Percentiles rank a stretch among this genome's conserved stretches.
These are phyloP conservation scores for Penicillium verhagenii DNA, from an alignment of 495 filamentous ascomycete genomes.

Conservation along the genomic window DNA sequence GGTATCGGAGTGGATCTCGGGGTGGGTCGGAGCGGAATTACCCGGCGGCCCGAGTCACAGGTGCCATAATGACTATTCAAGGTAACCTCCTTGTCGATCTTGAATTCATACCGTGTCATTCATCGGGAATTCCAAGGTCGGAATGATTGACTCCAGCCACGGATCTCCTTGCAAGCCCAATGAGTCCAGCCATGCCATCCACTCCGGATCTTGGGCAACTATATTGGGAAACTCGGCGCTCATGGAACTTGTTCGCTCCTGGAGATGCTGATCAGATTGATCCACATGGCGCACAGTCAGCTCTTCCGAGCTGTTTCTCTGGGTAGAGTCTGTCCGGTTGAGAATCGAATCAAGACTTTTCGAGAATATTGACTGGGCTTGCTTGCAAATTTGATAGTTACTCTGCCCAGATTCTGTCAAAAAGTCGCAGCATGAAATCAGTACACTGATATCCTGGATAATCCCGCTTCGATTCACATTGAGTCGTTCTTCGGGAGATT, in stretches of 20 bases:
- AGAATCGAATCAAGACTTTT: slow-evolving; percentile 12
- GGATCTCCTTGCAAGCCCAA: slow-evolving; percentile 1
- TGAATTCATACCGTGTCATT: too few relatives aligned
- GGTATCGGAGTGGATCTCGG: too few relatives aligned
- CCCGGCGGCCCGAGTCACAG: too few relatives aligned
- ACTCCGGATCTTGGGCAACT: slow-evolving; percentile 2
- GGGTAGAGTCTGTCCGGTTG: neutral
- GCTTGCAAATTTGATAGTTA: slow-evolving; percentile 2
- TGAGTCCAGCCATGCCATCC: slow-evolving; percentile 5
- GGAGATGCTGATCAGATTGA: neutral
- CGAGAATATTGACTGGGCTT: slow-evolving; percentile 5
- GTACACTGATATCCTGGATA: slow-evolving; percentile 8
- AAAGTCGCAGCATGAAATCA: slow-evolving; percentile 1
- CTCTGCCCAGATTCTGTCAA: slow-evolving; percentile 5
- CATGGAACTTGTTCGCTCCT: neutral
- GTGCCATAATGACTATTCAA: too few relatives aligned
- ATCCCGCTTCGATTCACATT: slow-evolving; percentile 4
- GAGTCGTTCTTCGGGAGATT: neutral
- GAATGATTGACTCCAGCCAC: neutral
- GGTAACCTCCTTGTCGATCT: too few relatives aligned
- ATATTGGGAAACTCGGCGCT: neutral
- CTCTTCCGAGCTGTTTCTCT: neutral
- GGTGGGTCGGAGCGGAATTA: too few relatives aligned
- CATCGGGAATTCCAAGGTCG: neutral
- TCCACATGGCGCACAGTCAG: neutral